phyloP scores from a whole-genome alignment of 2,329 filamentous ascomycete species.

The Beauveria bassiana region DNA sequence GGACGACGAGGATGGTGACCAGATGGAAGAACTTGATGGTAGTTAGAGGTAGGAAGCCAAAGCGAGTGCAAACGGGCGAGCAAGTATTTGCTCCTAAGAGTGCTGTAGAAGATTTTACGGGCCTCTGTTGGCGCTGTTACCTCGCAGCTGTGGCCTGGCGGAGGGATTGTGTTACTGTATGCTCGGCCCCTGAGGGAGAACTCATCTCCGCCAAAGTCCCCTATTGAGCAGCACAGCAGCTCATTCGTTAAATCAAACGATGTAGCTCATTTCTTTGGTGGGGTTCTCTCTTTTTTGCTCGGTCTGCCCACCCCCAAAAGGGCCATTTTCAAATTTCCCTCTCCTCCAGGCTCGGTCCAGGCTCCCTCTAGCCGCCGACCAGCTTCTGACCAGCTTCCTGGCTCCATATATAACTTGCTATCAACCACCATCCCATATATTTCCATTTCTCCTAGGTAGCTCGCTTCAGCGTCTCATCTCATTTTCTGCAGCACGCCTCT shows the following conservation, averaged over 20 bases:
- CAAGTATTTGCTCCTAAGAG: not conserved
- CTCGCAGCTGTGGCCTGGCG: not conserved
- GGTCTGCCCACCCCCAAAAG: slow-evolving; percentile 7
- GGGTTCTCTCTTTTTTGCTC: not conserved
- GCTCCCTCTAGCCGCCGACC: slow-evolving; percentile 5
- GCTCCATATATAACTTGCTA: slow-evolving; percentile 3
- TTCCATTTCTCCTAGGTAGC: not conserved
- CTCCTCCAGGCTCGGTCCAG: too few relatives aligned
- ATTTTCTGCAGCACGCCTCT: not conserved
- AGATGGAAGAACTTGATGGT: too few relatives aligned
- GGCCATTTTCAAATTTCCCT: not conserved
- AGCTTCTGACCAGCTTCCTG: not conserved
- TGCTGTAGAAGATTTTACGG: not conserved
- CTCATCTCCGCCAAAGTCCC: not conserved
- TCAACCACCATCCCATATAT: slow-evolving; percentile 4
- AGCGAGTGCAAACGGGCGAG: too few relatives aligned
- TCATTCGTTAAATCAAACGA: not conserved
- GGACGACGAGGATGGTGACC: not conserved
- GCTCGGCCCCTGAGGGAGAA: not conserved
- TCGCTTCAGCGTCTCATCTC: not conserved
- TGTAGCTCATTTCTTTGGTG: not conserved
- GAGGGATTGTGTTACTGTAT: not conserved
- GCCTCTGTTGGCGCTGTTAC: not conserved
- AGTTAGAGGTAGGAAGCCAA: too few relatives aligned
- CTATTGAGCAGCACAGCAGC: not conserved